Base-by-base conservation (phyloP, 345 rosid genomes). In the Laguncularia racemosa region DNA sequence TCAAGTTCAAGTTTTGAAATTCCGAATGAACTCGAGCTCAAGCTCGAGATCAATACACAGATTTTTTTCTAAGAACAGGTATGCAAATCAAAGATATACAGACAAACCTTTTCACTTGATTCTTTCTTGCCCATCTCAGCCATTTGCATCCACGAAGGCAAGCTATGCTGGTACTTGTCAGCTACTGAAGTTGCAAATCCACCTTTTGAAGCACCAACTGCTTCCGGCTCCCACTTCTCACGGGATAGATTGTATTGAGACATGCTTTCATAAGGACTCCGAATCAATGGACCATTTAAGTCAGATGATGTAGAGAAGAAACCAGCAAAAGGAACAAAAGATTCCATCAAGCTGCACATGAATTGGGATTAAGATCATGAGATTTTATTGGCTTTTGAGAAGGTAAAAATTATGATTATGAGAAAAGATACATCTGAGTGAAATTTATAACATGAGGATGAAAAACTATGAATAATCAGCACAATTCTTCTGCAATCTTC, bases 301-400 rank as follows among this genome's bases (percentile, higher is more conserved):
- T 87, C 97, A 1, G 82, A 46, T 18, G 84, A 78, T 10, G 84
- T 71, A 58, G 95, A 71, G 70, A 91, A 91, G 71, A 87, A 84
- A 44, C 97, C 96, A 21, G 82, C 97, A 63, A 91, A 84, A 46
- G 97, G 97, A 68, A 91, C 86, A 72, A 91, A 91, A 14, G 97
- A 91, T 55, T 82, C 97, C 95, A 91, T 81, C 82, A 91, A 81
- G 74, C 97, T 91, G 89, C 52, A 70, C 21, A 54, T 18, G 16
- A 60, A 48, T 45, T 3, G 14, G 54, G 13, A 26, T 14, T 53
- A 15, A 13, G 3, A 44, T 8, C 14, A 19, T 17, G 6, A 44
- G 21, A 33, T 33, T 33, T 33, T 7, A 9, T 33, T 33, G 11
- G 11, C 40, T 7, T 7, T 9, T 33, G 40, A 33, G 1, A 33